phyloP scores from a whole-genome alignment of 768 basidiomycete species.

The Tricholoma furcatifolium region DNA sequence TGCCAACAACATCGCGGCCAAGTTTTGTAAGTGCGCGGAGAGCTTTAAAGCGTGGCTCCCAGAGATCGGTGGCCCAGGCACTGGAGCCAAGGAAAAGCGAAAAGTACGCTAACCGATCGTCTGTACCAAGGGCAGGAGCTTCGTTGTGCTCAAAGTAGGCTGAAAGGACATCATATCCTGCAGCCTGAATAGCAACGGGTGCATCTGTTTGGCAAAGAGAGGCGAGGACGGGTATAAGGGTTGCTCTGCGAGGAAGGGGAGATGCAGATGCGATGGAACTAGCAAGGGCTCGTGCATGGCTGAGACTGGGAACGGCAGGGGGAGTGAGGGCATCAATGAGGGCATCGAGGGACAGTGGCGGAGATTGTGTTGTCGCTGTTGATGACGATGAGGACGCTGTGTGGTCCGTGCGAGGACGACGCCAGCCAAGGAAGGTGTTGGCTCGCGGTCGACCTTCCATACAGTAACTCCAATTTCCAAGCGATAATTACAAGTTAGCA shows the following conservation, averaged over 20 bases:
- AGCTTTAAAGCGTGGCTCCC: slow-evolving; percentile 70
- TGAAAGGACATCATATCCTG: slow-evolving; percentile 71
- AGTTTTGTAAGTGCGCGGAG: slow-evolving; percentile 61
- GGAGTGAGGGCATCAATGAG: slow-evolving; percentile 49
- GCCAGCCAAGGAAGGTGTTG: slow-evolving; percentile 34
- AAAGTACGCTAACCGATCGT: slow-evolving; percentile 64
- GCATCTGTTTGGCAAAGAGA: slow-evolving; percentile 55
- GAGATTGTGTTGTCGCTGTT: slow-evolving; percentile 22
- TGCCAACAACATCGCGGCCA: slow-evolving; percentile 60
- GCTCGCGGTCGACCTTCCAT: slow-evolving; percentile 26
- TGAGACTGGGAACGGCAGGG: slow-evolving; percentile 63
- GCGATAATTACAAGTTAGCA: neutral
- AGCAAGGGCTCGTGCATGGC: slow-evolving; percentile 62
- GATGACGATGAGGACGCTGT: slow-evolving; percentile 7
- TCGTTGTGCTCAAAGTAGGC: slow-evolving; percentile 67
- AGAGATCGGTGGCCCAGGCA: slow-evolving; percentile 65
- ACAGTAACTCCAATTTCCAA: neutral
- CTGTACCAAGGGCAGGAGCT: slow-evolving; percentile 41
- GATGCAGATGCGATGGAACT: slow-evolving; percentile 46
- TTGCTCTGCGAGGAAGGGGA: slow-evolving; percentile 51
- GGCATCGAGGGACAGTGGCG: slow-evolving; percentile 34
- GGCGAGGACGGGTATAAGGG: slow-evolving; percentile 59
- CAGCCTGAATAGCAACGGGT: slow-evolving; percentile 57
- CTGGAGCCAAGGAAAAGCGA: slow-evolving; percentile 53
- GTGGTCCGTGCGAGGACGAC: slow-evolving; percentile 22